These are phyloP conservation scores for Acacia concinna DNA, from an alignment of 331 rosid species.

Conservation along the genomic window DNA sequence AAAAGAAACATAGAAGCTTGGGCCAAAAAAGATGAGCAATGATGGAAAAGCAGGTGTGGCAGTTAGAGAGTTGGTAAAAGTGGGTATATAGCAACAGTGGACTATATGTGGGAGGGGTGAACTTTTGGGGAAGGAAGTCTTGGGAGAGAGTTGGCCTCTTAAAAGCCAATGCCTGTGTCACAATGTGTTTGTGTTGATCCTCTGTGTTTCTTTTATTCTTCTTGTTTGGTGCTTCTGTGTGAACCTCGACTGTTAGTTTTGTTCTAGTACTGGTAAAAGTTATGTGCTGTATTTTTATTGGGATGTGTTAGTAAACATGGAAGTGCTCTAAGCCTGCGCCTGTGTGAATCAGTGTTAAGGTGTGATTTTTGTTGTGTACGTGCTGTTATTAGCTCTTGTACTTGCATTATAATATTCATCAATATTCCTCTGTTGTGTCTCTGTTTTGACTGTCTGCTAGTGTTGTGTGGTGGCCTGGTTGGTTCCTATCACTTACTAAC, in stretches of 20 bases:
- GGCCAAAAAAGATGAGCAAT: not conserved
- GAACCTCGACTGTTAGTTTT: not conserved
- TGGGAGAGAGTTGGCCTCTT: not conserved
- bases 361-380: not conserved
- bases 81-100: not conserved
- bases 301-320: not conserved
- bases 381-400: not conserved
- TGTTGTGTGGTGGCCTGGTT: not conserved
- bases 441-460: not conserved
- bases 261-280: not conserved
- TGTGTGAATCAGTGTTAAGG: not conserved
- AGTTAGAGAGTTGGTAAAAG: not conserved
- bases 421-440: not conserved
- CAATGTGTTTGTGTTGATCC: not conserved
- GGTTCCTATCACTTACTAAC: slow-evolving; percentile 16
- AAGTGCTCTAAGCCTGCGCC: not conserved
- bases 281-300: not conserved
- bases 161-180: not conserved
- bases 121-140: not conserved
- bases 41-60: not conserved
- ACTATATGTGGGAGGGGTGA: not conserved
- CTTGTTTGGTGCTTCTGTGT: not conserved
- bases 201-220: not conserved
- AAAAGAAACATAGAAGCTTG: not conserved
- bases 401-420: not conserved